These are phyloP conservation scores for Salix suchowensis DNA, from an alignment of 345 rosid species.

Conservation along the genomic window DNA sequence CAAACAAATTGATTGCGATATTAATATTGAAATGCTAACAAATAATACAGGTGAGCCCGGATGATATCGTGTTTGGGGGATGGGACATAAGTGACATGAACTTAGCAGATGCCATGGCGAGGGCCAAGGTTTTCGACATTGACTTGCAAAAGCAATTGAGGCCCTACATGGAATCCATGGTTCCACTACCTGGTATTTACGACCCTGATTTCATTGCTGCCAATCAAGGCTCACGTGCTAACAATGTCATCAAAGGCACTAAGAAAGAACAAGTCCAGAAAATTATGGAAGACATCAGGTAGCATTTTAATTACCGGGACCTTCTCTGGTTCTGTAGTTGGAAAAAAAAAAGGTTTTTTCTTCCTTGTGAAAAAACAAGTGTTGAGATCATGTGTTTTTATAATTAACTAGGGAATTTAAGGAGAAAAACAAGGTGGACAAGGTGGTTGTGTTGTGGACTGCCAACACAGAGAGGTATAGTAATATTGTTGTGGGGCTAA, in stretches of 20 bases:
- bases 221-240: constrained; percentile 88
- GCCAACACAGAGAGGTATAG: constrained; percentile 99
- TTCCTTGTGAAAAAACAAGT: background rate
- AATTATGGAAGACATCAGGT: constrained; percentile 87
- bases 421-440: constrained; percentile 80
- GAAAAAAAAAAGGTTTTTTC: background rate
- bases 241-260: constrained; percentile 76
- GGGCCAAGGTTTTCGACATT: constrained; percentile 83
- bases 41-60: constrained; percentile 70
- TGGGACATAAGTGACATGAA: constrained; percentile 98
- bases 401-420: constrained; percentile 68
- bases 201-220: constrained; percentile 96
- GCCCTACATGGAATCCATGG: constrained; percentile 92
- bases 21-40: background rate
- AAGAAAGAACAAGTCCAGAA: constrained; percentile 82
- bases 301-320: background rate
- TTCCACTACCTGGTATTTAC: constrained; percentile 89
- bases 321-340: background rate
- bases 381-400: background rate
- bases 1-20: background rate
- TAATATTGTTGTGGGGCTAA: constrained; percentile 71
- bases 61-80: constrained; percentile 88
- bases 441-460: constrained; percentile 90
- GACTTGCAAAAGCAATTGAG: constrained; percentile 90
- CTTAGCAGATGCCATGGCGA: constrained; percentile 95